Evolutionary conservation across 352 stramenopile species (phyloP).

Genomic region (Pythium sukuiense): DNA sequence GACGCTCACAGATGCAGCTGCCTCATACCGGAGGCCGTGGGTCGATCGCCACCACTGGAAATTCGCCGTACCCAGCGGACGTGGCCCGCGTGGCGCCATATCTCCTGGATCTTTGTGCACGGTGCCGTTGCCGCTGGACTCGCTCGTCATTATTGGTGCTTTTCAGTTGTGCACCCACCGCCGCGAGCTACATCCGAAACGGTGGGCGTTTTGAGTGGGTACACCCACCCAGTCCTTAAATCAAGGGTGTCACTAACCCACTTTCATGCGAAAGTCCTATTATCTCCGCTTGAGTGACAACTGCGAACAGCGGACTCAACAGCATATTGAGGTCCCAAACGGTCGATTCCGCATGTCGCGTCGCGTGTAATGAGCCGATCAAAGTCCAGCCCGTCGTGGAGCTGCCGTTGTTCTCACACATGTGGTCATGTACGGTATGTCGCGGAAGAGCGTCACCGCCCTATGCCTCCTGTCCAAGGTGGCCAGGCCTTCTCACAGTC

Average conservation of each 20-base stretch:
- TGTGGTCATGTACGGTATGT: neutral
- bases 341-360: neutral
- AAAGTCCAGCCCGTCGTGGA: neutral
- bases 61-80: conserved; percentile 8
- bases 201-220: too few relatives aligned
- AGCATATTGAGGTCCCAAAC: too few relatives aligned
- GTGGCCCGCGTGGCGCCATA: neutral
- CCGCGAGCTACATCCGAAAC: too few relatives aligned
- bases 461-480: neutral
- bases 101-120: neutral
- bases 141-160: neutral
- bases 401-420: neutral
- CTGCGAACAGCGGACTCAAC: too few relatives aligned
- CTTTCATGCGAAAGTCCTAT: too few relatives aligned
- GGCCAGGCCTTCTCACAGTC: too few relatives aligned
- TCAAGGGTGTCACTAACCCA: neutral
- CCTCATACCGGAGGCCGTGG: conserved; percentile 16
- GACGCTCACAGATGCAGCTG: neutral
- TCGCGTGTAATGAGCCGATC: conserved; percentile 1
- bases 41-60: conserved; percentile 21
- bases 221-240: conserved; percentile 4
- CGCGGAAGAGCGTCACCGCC: neutral
- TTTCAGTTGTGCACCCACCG: too few relatives aligned
- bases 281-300: neutral
- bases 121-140: neutral